Evolutionary conservation across 768 basidiomycete species (phyloP), one percentile per base, ranked within the genome.

Genomic region (Boletus barrowsii): DNA sequence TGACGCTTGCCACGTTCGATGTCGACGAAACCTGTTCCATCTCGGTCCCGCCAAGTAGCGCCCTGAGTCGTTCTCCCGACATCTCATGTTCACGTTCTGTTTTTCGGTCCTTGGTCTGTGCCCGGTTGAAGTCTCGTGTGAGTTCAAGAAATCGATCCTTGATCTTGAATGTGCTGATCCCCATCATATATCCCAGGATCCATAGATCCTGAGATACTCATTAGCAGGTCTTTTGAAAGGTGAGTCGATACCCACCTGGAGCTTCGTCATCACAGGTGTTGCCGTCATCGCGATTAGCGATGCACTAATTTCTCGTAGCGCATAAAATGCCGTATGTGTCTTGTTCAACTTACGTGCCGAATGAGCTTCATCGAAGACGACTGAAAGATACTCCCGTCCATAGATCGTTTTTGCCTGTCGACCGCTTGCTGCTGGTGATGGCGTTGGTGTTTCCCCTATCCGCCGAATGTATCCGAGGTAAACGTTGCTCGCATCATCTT

Each of bases 361-460:
- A 10, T 47, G 33, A 2, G 33, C 46, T 7, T 47, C 35, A 10
- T 47, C 11, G 3, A 36, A 4, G 3, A 47, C 4, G 1, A 3
- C 4, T 8, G 5, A 2, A 2, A 36, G 9, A 17, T 22, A 47
- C 4, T 15, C 3, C 0, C 20, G 1, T 2, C 15, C 1, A 4
- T 14, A 47, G 9, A 47, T 8, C 0, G 35, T 32, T 14, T 8
- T 7, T 4, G 24, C 10, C 32, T 33, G 1, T 26, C 5, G 5
- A 26, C 5, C 1, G 24, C 5, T 26, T 26, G 24, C 24, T 26
- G 24, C 24, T 26, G 5, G 24, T 26, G 24, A 26, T 6, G 7
- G 7, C 7, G 24, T 26, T 6, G 5, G 24, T 26, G 5, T 26
- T 5, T 26, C 5, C 10, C 32, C 5, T 10, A 33, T 4, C 1